Evolutionary conservation across 1,139 yeast species (phyloP).

Genomic region (Scheffersomyces quercinus): DNA sequence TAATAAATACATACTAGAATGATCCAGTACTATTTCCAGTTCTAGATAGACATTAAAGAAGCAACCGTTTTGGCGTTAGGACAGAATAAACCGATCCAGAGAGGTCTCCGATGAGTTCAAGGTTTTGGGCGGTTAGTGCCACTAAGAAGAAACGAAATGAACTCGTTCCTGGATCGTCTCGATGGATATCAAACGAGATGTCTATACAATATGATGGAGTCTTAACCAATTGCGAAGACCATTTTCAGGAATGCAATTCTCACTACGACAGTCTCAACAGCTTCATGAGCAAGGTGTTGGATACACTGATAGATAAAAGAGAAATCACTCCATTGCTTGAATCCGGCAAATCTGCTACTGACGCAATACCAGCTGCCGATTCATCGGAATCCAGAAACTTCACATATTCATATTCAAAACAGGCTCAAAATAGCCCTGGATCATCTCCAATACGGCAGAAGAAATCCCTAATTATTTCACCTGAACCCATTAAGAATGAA

Average conservation of each 20-base stretch:
- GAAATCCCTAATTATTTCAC: too few species aligned
- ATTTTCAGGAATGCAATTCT: neutral
- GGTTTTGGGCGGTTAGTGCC: conserved; percentile 39
- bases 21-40: too few species aligned
- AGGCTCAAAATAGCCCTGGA: too few species aligned
- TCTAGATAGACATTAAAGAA: neutral
- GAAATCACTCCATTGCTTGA: too few species aligned
- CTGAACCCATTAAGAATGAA: too few species aligned
- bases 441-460: too few species aligned
- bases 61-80: neutral
- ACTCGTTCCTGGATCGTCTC: conserved; percentile 41
- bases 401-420: too few species aligned
- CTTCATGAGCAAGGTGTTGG: neutral
- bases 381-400: too few species aligned
- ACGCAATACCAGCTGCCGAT: too few species aligned
- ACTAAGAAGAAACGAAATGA: conserved; percentile 25
- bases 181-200: conserved; percentile 38
- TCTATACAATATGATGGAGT: conserved; percentile 29
- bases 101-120: conserved; percentile 19
- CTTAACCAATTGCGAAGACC: conserved; percentile 20
- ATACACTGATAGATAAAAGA: neutral
- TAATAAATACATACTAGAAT: too few species aligned
- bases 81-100: neutral
- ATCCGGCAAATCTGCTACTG: too few species aligned
- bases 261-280: neutral